Base-by-base conservation (phyloP, 2,329 filamentous ascomycete genomes). In the Nakataea oryzae region DNA sequence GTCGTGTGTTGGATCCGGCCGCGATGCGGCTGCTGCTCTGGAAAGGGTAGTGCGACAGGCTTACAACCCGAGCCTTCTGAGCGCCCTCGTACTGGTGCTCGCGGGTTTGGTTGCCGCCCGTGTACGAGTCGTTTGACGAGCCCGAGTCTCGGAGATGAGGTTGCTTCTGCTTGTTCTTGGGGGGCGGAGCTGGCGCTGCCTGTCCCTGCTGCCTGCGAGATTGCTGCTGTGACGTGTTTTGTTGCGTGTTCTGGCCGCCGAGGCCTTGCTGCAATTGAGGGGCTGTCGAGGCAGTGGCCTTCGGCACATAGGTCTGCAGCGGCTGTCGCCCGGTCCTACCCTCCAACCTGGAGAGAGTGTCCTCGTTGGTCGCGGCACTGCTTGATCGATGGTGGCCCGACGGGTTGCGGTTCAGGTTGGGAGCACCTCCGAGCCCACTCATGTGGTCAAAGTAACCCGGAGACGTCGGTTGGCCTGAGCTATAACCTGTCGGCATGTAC, bases 281-380 rank as follows among this genome's bases (percentile, higher is more conserved):
- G 12, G 26, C 28, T 12, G 28, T 27, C 12, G 26, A 29, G 17
- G 54, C 55, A 6, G 41, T n/a, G 12, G 34, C 14, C 8, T 57
- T 54, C 2, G 67, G 32, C 29, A 59, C 30, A 3, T 65, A 63
- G 17, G 64, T 61, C 17, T 68, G 64, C 54, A 56, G 34, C n/a
- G 27, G 30, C 54, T 57, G 54, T 26, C 54, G 54, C 9, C 54
- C 27, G 6, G 59, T 11, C 54, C 26, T 32, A 21, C 67, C 66
- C 58, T 72, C 69, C 21, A 73, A 63, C 17, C 61, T 66, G 2
- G 66, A 63, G 21, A 71, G 65, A 1, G 69, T 67, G 47, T 71
- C 70, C 47, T 72, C 69, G 60, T 69, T 70, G 13, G 71, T 58
- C 0, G 58, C 24, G 8, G 21, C 17, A 9, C 60, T 63, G 13